Evolutionary conservation across 2,329 filamentous ascomycete species (phyloP).

Genomic region (Rachicladosporium sp.): DNA sequence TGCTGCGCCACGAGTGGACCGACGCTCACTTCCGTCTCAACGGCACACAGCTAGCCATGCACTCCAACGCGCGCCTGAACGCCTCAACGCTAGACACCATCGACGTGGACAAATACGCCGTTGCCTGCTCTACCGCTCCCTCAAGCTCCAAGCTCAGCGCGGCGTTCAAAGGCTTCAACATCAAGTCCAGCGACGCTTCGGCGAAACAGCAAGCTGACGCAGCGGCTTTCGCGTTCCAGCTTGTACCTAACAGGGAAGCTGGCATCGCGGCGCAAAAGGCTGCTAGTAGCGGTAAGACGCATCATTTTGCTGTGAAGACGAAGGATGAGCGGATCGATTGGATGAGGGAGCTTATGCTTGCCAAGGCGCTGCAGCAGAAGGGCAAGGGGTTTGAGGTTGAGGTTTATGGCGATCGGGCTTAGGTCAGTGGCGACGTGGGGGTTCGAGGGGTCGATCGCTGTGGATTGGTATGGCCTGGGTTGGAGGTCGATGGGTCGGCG

Average conservation of each 20-base stretch:
- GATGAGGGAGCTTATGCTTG: conserved; percentile 89
- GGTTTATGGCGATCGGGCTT: conserved; percentile 49
- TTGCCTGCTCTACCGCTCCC: conserved; percentile 67
- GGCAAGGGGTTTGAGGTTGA: conserved; percentile 73
- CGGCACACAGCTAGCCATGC: conserved; percentile 51
- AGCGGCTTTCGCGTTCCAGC: conserved; percentile 68
- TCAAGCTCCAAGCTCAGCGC: conserved; percentile 71
- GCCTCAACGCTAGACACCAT: conserved; percentile 66
- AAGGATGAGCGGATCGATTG: conserved; percentile 91
- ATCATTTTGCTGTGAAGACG: conserved; percentile 83
- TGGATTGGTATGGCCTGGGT: too few species aligned
- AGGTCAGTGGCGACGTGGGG: not conserved
- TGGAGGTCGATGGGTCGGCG: too few species aligned
- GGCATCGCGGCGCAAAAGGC: conserved; percentile 24
- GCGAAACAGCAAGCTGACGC: conserved; percentile 27
- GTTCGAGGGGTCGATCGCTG: too few species aligned
- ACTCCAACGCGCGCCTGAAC: conserved; percentile 38
- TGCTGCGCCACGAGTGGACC: conserved; percentile 88
- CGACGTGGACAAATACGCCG: conserved; percentile 79
- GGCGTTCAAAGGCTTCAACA: conserved; percentile 66
- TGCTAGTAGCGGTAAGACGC: conserved; percentile 56
- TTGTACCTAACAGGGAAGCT: conserved; percentile 53
- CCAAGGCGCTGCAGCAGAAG: conserved; percentile 76
- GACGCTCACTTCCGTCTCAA: conserved; percentile 82
- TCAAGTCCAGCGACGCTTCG: conserved; percentile 34